Base-by-base conservation (phyloP, 345 rosid genomes). In the Eucalyptus rudis region DNA sequence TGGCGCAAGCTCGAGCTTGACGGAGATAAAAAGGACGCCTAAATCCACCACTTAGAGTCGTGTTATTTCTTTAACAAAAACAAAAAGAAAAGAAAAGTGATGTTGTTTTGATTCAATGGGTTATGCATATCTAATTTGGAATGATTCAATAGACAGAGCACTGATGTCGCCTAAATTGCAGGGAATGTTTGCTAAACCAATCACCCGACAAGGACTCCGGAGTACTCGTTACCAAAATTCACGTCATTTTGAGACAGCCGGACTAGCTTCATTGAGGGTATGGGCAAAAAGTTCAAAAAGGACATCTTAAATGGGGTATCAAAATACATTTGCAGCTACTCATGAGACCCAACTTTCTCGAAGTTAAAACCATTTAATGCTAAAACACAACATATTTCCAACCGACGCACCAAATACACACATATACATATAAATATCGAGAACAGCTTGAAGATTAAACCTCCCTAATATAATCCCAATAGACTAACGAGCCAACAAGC, bases 11-110 rank as follows among this genome's bases (percentile, higher is more conserved):
- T 33, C 43, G 24, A 17, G 81, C 81, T 33, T 1, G 1, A 71
- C 40, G 7, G 45, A 19, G 81, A 19, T 71, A 17, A 6, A 71
- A 36, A 71, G 81, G 25, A 36, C 27, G 12, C 44, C 4, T 19
- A 5, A 19, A 10, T 40, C 45, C 22, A 36, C 45, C 25, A 2
- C 44, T 33, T 68, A 71, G 2, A 52, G 25, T 20, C 5, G 0
- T 20, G 58, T 52, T 52, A 20, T 0, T 3, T 52, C 8, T 52
- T 52, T 19, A 19, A 52, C 56, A 7, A 49, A 49, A 49, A 4
- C 0, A 0, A 51, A 52, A 52, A 3, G 22, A 17, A 52, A 52
- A 17, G 22, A 17, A 52, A 52, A 5, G 7, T 36, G 2, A 71
- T 9, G 24, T 33, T 17, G 20, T 68, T 31, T 17, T 2, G 25